Percentiles rank a stretch among this genome's conserved stretches.
Evolutionary conservation across 2,329 filamentous ascomycete species (phyloP).

Genomic region (Chaetomiaceae sp.): DNA sequence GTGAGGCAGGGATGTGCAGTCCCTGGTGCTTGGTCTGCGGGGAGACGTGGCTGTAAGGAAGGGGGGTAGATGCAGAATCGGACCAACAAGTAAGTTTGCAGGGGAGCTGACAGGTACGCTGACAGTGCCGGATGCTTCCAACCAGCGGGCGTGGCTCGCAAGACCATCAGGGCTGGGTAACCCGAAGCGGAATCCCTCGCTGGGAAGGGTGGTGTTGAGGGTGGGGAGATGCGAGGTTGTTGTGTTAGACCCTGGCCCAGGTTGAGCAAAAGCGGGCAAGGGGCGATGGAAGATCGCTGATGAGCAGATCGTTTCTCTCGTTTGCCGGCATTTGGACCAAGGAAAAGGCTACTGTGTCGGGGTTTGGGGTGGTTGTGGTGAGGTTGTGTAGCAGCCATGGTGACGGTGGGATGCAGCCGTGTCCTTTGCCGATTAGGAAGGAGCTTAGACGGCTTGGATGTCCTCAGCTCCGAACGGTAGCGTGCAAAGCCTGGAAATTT

Average conservation of each 20-base stretch:
- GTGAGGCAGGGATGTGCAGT: slow-evolving; percentile 15
- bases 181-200: slow-evolving; percentile 18
- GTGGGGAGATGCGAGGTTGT: slow-evolving; percentile 22
- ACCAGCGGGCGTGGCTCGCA: slow-evolving; percentile 12
- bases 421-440: slow-evolving; percentile 15
- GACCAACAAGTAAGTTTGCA: slow-evolving; percentile 26
- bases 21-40: slow-evolving; percentile 20
- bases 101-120: slow-evolving; percentile 5
- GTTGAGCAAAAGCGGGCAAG: slow-evolving; percentile 18
- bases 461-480: slow-evolving; percentile 10
- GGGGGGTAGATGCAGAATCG: slow-evolving; percentile 23
- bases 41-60: slow-evolving; percentile 8
- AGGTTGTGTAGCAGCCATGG: slow-evolving; percentile 5
- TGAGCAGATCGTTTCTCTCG: slow-evolving; percentile 27
- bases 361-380: slow-evolving; percentile 8
- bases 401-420: slow-evolving; percentile 12
- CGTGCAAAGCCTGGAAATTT: slow-evolving; percentile 16
- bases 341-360: slow-evolving; percentile 3
- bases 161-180: slow-evolving; percentile 13
- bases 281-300: slow-evolving; percentile 25
- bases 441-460: slow-evolving; percentile 8
- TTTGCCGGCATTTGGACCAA: slow-evolving; percentile 25
- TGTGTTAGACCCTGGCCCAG: slow-evolving; percentile 20
- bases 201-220: slow-evolving; percentile 22
- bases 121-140: slow-evolving; percentile 13